Conservation (phyloP, 805 yeast genomes). For the Clavispora carvajalis region DNA sequence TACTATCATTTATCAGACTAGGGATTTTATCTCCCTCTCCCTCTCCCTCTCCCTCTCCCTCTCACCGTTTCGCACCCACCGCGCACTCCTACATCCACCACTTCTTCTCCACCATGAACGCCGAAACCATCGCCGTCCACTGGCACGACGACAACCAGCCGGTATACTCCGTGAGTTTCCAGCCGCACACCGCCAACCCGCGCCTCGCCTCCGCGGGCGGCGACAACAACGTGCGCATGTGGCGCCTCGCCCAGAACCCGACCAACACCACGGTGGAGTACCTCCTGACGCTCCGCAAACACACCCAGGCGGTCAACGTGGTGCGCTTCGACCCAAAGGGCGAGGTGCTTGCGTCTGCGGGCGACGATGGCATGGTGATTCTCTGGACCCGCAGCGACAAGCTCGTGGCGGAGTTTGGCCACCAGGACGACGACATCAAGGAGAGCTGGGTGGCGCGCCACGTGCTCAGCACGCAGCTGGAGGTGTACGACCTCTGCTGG, state of each 20-base stretch:
- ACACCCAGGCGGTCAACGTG: constrained; percentile 91
- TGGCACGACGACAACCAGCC: constrained; percentile 78
- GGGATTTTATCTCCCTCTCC: background rate
- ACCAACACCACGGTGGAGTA: constrained; percentile 50
- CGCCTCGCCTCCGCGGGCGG: constrained; percentile 91
- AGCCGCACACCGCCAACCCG: constrained; percentile 35
- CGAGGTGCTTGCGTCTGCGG: constrained; percentile 74
- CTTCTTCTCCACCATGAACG: constrained; percentile 22
- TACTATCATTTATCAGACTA: no score
- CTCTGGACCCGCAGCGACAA: constrained; percentile 66
- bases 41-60: background rate
- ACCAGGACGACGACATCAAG: constrained; percentile 44
- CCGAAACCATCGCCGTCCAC: constrained; percentile 51
- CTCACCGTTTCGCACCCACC: background rate
- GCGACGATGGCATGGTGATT: constrained; percentile 88
- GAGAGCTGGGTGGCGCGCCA: constrained; percentile 74
- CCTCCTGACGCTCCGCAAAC: constrained; percentile 75
- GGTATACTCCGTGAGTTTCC: constrained; percentile 63
- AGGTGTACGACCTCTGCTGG: constrained; percentile 91
- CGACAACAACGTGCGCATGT: constrained; percentile 77
- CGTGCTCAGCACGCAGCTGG: constrained; percentile 59
- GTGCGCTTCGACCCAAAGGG: constrained; percentile 78
- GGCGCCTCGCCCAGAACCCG: constrained; percentile 26
- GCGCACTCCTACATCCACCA: background rate
- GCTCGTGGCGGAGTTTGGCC: constrained; percentile 57